phyloP scores from a whole-genome alignment of 2,329 filamentous ascomycete genomes.

The Ascochyta viciae-villosae region DNA sequence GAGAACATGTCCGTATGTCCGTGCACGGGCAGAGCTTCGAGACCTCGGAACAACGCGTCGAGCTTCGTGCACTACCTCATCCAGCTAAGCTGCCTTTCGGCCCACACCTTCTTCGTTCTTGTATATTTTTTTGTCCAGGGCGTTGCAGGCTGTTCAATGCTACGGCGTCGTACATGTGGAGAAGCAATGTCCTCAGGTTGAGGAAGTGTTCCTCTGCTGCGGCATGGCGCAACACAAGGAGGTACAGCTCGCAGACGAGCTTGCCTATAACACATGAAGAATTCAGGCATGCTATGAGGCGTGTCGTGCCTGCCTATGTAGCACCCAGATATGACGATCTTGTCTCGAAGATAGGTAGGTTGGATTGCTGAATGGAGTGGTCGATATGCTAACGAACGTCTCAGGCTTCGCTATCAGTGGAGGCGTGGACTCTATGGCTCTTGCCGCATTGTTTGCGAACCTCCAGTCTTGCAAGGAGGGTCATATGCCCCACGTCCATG shows the following conservation, averaged over 20 bases:
- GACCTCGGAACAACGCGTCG: slow-evolving; percentile 28
- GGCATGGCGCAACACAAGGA: slow-evolving; percentile 21
- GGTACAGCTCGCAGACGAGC: slow-evolving; percentile 30
- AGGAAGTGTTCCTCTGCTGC: slow-evolving; percentile 38
- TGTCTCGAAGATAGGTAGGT: slow-evolving; percentile 26
- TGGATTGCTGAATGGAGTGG: not conserved
- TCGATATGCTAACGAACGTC: slow-evolving; percentile 6
- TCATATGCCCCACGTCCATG: slow-evolving; percentile 32
- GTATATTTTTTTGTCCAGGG: not conserved
- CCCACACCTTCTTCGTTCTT: not conserved
- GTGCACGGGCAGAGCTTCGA: slow-evolving; percentile 18
- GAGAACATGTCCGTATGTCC: slow-evolving; percentile 24
- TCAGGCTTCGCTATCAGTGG: slow-evolving; percentile 81
- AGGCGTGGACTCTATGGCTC: slow-evolving; percentile 96
- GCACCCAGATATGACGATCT: not conserved
- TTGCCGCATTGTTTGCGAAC: slow-evolving; percentile 73
- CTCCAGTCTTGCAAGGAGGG: slow-evolving; percentile 14
- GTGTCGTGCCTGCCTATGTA: not conserved
- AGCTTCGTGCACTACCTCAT: slow-evolving; percentile 6
- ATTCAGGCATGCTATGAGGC: slow-evolving; percentile 27
- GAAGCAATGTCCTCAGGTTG: slow-evolving; percentile 42
- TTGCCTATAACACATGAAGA: slow-evolving; percentile 36
- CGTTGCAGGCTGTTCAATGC: slow-evolving; percentile 21
- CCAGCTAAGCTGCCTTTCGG: not conserved
- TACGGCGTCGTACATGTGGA: slow-evolving; percentile 42